Conservation (phyloP, 495 filamentous ascomycete genomes). For the Penicillium coffeae region DNA sequence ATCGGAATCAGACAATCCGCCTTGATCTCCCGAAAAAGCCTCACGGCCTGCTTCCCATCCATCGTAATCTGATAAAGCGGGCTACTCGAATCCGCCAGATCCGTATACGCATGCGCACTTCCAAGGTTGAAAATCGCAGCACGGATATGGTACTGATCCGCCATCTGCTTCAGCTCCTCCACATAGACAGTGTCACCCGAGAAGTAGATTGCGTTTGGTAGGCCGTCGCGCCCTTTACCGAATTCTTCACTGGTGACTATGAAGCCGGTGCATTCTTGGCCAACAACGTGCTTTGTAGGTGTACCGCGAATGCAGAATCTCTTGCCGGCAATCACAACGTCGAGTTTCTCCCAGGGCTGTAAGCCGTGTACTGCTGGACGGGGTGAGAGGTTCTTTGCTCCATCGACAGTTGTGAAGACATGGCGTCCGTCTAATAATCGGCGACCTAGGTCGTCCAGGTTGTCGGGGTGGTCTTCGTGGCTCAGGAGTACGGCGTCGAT, state of each 20-base stretch:
- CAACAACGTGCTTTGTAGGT: slow-evolving; percentile 44
- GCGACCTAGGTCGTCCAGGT: slow-evolving; percentile 43
- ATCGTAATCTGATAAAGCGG: slow-evolving; percentile 46
- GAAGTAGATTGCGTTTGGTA: slow-evolving; percentile 52
- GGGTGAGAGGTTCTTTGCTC: slow-evolving; percentile 39
- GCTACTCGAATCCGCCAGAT: too few species aligned
- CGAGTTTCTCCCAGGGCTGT: slow-evolving; percentile 23
- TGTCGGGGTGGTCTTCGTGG: slow-evolving; percentile 55
- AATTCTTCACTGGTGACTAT: slow-evolving; percentile 37
- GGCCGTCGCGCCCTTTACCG: slow-evolving; percentile 31
- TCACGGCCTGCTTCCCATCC: slow-evolving; percentile 43
- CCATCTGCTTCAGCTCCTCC: slow-evolving; percentile 32
- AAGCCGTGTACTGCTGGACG: slow-evolving; percentile 41
- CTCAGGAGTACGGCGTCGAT: slow-evolving; percentile 52
- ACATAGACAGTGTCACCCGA: slow-evolving; percentile 54
- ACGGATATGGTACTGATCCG: slow-evolving; percentile 16
- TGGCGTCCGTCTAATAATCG: slow-evolving; percentile 44
- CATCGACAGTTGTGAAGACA: slow-evolving; percentile 50
- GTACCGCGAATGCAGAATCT: slow-evolving; percentile 35
- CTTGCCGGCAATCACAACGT: slow-evolving; percentile 20
- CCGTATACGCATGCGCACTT: slow-evolving; percentile 19
- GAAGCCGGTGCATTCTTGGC: slow-evolving; percentile 48
- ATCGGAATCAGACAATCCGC: slow-evolving; percentile 49
- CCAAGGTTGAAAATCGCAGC: slow-evolving; percentile 31
- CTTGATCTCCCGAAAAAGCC: slow-evolving; percentile 37